Evolutionary conservation across 2,329 filamentous ascomycete genomes (phyloP).

Genomic region (Fusarium buharicum): DNA sequence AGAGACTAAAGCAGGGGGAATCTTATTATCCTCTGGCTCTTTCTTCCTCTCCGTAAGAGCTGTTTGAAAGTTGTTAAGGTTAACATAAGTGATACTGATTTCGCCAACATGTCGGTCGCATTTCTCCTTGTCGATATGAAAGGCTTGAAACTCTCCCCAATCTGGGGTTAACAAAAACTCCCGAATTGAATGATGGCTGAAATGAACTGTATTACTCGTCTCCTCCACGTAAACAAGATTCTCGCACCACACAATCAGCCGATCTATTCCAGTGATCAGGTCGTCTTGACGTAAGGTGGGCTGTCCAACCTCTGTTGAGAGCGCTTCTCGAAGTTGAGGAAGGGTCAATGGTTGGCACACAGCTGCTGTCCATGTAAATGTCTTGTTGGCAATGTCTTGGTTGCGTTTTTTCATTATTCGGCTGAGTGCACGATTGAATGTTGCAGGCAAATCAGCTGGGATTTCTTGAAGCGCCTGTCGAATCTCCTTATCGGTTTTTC

Average conservation of each 20-base stretch:
- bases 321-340: slow-evolving; percentile 15
- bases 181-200: slow-evolving; percentile 30
- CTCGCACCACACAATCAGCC: slow-evolving; percentile 17
- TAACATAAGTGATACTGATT: slow-evolving; percentile 18
- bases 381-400: background rate
- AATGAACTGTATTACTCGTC: slow-evolving; percentile 20
- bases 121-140: background rate
- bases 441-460: slow-evolving; percentile 11
- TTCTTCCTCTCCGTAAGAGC: background rate
- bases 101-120: background rate
- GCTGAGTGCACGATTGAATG: slow-evolving; percentile 15
- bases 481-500: slow-evolving; percentile 18
- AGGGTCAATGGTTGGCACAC: slow-evolving; percentile 5
- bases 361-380: slow-evolving; percentile 6
- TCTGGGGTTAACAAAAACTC: slow-evolving; percentile 1
- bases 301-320: slow-evolving; percentile 18
- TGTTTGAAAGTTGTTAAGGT: slow-evolving; percentile 1
- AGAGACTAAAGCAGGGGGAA: no score
- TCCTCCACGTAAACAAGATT: slow-evolving; percentile 21
- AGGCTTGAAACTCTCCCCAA: fast-evolving
- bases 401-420: slow-evolving; percentile 3
- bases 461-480: slow-evolving; percentile 4
- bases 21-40: background rate
- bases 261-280: slow-evolving; percentile 1
- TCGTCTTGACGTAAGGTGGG: background rate